Evolutionary conservation across 352 stramenopile genomes (phyloP), one percentile per base, ranked within the genome.

Genomic region (Globisporangium spinosum): DNA sequence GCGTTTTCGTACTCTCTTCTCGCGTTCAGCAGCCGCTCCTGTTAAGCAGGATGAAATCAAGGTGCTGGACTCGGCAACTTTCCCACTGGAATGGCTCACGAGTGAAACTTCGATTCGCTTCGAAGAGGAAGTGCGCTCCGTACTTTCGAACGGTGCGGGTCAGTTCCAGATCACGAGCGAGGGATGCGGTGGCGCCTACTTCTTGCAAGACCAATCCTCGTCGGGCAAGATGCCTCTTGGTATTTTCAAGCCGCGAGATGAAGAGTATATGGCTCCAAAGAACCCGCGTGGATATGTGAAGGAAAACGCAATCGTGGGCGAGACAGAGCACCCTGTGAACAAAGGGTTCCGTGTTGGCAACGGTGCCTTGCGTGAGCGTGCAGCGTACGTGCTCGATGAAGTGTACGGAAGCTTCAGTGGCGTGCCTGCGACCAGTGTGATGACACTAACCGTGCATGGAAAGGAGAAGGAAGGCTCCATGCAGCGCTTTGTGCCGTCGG

Each of bases 181-280:
- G 47, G 88, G 88, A 4, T 96, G 88, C 63, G 88, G 88, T 32
- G 88, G 88, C 6, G 88, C 74, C 17, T 96, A 96, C 70, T 79
- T 89, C 45, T 59, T 87, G 34, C 67, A 78, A 13, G 49, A 78
- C n/a, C 40, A 67, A 34, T 57, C 55, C 1, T 62, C 70, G 63
- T 56, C 56, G 5, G 25, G 23, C 22, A 58, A 64, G 35, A 61
- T 47, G 23, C 73, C 82, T 2, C 70, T 96, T 17, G 88, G 80
- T 1, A 80, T 99, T 15, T 99, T 99, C 76, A 99, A 99, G 78
- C 97, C 98, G 7, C 82, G 93, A 17, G 97, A 99, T 71, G 98
- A 99, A 78, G 98, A 99, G 80, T 98, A 98, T 61, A 99, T 99
- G 83, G 97, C 97, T 1, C 91, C 96, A 43, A 98, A 99, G 82